These are phyloP conservation scores for Haplosporangium sp. DNA, from an alignment of 371 early-diverging fungal species.

Conservation along the genomic window DNA sequence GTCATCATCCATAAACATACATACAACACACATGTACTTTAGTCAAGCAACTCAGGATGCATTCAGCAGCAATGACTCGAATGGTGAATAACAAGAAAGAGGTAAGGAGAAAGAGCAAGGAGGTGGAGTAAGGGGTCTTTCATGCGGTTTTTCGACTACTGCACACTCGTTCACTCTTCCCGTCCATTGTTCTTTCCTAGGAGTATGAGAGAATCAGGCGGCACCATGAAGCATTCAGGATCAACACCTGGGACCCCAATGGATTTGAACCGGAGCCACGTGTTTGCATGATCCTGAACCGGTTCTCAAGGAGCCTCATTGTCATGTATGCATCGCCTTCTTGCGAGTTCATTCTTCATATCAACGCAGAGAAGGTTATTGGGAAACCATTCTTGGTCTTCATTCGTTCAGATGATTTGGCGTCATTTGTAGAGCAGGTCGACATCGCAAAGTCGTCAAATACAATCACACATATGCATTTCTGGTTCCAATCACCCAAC, in stretches of 20 bases:
- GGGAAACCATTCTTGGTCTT: conserved; percentile 35
- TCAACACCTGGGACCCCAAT: conserved; percentile 19
- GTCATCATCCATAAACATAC: no score
- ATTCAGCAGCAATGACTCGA: conserved; percentile 16
- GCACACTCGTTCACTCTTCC: neutral
- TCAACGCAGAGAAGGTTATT: conserved; percentile 14
- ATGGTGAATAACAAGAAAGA: conserved; percentile 9
- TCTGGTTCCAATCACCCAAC: conserved; percentile 44
- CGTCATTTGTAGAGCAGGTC: conserved; percentile 27
- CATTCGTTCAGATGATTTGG: conserved; percentile 32
- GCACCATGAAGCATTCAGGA: conserved; percentile 24
- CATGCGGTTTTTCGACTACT: neutral
- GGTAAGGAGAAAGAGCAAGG: conserved; percentile 7
- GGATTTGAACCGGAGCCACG: conserved; percentile 34
- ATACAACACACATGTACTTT: neutral
- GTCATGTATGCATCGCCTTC: conserved; percentile 42
- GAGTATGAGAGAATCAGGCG: conserved; percentile 32
- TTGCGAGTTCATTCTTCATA: conserved; percentile 11
- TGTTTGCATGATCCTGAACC: conserved; percentile 38
- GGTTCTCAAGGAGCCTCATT: conserved; percentile 28
- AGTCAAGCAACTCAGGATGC: conserved; percentile 14
- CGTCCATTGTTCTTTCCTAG: neutral
- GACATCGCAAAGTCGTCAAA: conserved; percentile 26
- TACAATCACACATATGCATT: conserved; percentile 29
- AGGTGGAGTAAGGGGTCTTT: neutral